phyloP scores from a whole-genome alignment of 2,329 filamentous ascomycete species.

The Talaromyces albobiverticillius region DNA sequence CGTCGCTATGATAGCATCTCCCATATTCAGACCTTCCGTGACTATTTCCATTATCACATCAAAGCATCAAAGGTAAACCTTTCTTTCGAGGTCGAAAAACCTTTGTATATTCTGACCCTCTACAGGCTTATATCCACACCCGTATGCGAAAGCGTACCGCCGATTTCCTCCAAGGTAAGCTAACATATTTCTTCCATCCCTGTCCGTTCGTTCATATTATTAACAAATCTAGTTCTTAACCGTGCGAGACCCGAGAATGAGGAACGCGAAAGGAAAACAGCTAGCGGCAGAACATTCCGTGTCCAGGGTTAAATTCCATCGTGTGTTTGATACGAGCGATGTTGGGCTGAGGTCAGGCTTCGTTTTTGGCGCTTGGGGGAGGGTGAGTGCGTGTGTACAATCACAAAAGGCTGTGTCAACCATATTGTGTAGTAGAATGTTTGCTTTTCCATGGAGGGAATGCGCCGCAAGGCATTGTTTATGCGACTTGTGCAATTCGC shows the following conservation, averaged over 20 bases:
- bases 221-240: slow-evolving; percentile 71
- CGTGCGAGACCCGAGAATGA: slow-evolving; percentile 92
- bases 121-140: slow-evolving; percentile 89
- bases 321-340: background rate
- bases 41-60: slow-evolving; percentile 99
- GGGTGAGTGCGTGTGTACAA: background rate
- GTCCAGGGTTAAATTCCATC: slow-evolving; percentile 48
- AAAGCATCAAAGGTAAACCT: slow-evolving; percentile 84
- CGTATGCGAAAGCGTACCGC: slow-evolving; percentile 96
- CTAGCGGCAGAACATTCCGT: slow-evolving; percentile 88
- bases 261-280: slow-evolving; percentile 97
- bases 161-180: slow-evolving; percentile 91
- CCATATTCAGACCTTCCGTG: slow-evolving; percentile 98
- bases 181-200: background rate
- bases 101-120: slow-evolving; percentile 9
- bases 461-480: background rate
- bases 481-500: too few relatives aligned
- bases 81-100: background rate
- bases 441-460: background rate
- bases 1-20: slow-evolving; percentile 93
- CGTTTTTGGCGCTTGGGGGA: background rate
- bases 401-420: background rate
- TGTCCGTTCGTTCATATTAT: slow-evolving; percentile 16
- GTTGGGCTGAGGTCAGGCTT: background rate
- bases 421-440: background rate